These are phyloP conservation scores for Sicyos edulis DNA, from an alignment of 306 rosid genomes.

Conservation along the genomic window DNA sequence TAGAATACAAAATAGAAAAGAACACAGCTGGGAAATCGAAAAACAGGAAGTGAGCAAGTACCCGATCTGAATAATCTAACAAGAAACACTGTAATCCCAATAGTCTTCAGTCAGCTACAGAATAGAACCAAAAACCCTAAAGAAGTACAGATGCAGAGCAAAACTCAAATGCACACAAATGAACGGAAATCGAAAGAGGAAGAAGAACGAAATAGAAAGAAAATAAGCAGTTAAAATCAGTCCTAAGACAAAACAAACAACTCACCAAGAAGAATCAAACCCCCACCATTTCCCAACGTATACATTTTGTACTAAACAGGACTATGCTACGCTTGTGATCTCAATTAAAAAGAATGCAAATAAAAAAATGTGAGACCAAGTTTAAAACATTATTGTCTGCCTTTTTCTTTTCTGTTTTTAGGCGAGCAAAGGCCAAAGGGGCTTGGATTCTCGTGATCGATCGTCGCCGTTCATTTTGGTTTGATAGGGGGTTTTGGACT, in stretches of 20 bases:
- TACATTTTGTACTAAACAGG: background rate
- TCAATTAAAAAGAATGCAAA: background rate
- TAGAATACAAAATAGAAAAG: no score
- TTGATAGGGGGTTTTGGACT: background rate
- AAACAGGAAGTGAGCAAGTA: no score
- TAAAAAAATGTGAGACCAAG: no score
- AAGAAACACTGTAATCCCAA: no score
- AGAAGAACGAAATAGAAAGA: background rate
- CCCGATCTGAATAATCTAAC: no score
- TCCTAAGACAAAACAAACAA: background rate
- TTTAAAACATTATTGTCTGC: background rate
- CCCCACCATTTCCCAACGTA: constrained; percentile 13
- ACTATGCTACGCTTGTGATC: background rate
- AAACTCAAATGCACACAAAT: background rate
- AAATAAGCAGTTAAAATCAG: background rate
- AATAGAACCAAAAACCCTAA: constrained; percentile 20
- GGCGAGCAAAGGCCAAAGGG: background rate
- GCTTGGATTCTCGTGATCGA: constrained; percentile 19
- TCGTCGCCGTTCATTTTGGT: constrained; percentile 14
- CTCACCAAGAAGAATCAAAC: background rate
- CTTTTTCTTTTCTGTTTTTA: constrained; percentile 7
- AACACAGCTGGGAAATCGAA: no score
- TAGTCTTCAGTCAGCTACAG: constrained; percentile 11
- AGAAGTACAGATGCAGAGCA: background rate
- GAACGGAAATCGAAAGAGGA: background rate